Evolutionary conservation across 75 land plant species (phyloP).

Genomic region (Pinus tabuliformis): DNA sequence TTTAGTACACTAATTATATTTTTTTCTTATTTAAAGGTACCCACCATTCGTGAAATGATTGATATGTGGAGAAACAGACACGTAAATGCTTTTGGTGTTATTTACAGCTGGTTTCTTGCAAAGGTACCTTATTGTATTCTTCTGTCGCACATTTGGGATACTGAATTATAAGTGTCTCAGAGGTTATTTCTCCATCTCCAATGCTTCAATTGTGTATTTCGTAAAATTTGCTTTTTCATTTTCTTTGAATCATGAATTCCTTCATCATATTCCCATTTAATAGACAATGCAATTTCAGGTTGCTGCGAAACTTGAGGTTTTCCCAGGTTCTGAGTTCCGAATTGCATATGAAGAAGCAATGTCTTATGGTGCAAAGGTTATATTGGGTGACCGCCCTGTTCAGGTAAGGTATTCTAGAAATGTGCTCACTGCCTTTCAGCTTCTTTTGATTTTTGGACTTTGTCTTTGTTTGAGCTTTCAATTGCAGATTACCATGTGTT

Average conservation of each 20-base stretch:
- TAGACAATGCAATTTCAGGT: constrained; percentile 42
- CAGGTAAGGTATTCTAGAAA: constrained; percentile 39
- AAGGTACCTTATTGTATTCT: constrained; percentile 43
- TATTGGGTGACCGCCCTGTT: constrained; percentile 91
- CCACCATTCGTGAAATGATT: constrained; percentile 79
- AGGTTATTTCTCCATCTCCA: background rate
- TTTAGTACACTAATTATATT: background rate
- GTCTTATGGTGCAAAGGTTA: constrained; percentile 70
- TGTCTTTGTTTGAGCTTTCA: background rate
- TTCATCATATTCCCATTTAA: background rate
- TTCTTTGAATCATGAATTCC: constrained; percentile 1
- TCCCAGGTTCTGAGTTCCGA: constrained; percentile 94
- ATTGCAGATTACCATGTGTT: background rate
- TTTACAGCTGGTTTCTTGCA: constrained; percentile 94
- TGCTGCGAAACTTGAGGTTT: constrained; percentile 78
- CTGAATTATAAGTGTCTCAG: background rate
- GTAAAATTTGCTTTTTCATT: constrained; percentile 2
- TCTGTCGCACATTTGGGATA: too few species aligned
- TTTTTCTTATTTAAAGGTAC: constrained; percentile 49
- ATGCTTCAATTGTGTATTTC: background rate
- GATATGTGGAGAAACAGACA: constrained; percentile 75
- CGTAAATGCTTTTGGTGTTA: constrained; percentile 64
- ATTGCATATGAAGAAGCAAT: constrained; percentile 87
- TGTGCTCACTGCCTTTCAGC: background rate
- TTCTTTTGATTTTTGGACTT: background rate